Percentiles rank a stretch among this genome's conserved stretches.
These are phyloP conservation scores for Pluteus cervinus DNA, from an alignment of 768 basidiomycete species.

Conservation along the genomic window DNA sequence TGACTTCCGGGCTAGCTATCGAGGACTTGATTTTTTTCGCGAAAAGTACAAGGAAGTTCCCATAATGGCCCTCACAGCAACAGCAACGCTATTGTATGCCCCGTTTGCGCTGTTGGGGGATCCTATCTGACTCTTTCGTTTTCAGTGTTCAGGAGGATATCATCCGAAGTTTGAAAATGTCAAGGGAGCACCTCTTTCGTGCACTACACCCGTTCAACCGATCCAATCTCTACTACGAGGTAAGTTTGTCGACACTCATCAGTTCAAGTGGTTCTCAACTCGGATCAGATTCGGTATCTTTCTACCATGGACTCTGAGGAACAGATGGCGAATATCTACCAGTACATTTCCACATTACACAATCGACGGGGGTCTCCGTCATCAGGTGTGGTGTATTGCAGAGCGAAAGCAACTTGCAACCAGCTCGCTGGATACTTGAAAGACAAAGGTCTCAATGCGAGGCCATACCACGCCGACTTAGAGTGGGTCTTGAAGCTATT, in stretches of 20 bases:
- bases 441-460: conserved; percentile 58
- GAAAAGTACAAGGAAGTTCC: conserved; percentile 62
- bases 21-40: conserved; percentile 66
- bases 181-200: conserved; percentile 45
- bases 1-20: conserved; percentile 71
- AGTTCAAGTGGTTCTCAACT: background rate
- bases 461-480: conserved; percentile 73
- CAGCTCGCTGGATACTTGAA: conserved; percentile 60
- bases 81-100: conserved; percentile 64
- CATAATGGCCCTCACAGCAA: conserved; percentile 85
- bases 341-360: conserved; percentile 63
- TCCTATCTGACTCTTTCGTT: conserved; percentile 1
- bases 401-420: conserved; percentile 61
- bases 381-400: conserved; percentile 75
- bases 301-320: conserved; percentile 41
- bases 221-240: conserved; percentile 78
- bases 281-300: conserved; percentile 61
- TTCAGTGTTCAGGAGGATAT: conserved; percentile 73
- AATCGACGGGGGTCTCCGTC: conserved; percentile 51
- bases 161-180: conserved; percentile 57
- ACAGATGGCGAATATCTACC: conserved; percentile 59
- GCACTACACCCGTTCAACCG: conserved; percentile 81
- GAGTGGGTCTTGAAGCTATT: conserved; percentile 27
- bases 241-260: conserved; percentile 14
- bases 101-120: background rate